These are phyloP conservation scores for Nigrograna mackinnonii DNA, from an alignment of 2,329 filamentous ascomycete genomes.

Conservation along the genomic window DNA sequence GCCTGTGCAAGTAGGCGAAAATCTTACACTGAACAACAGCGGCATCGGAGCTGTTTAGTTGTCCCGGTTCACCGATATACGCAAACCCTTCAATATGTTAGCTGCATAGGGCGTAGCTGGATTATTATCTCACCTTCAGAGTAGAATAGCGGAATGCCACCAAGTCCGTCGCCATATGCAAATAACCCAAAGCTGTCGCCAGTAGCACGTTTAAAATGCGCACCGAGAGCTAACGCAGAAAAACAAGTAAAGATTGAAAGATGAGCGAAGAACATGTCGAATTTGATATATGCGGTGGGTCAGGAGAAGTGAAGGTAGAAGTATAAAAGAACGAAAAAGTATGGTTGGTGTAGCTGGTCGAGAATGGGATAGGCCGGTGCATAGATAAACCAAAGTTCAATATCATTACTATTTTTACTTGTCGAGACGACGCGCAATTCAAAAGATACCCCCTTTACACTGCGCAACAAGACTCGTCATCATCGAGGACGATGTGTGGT, in stretches of 20 bases:
- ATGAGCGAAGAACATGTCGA: slow-evolving; percentile 3
- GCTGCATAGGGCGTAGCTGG: background rate
- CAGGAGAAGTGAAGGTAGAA: background rate
- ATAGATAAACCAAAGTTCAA: too few species aligned
- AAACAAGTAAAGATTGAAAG: slow-evolving; percentile 10
- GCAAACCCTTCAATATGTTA: slow-evolving; percentile 18
- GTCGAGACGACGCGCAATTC: too few species aligned
- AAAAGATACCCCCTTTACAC: too few species aligned
- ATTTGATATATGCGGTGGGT: too few species aligned
- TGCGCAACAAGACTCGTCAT: background rate
- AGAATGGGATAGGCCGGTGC: too few species aligned
- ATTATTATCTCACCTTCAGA: slow-evolving; percentile 14
- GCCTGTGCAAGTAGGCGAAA: too few species aligned
- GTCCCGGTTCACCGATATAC: slow-evolving; percentile 16
- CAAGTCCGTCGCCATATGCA: slow-evolving; percentile 17
- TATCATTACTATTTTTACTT: too few species aligned
- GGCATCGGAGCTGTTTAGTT: slow-evolving; percentile 19
- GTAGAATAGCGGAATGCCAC: slow-evolving; percentile 21
- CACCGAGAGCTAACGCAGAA: slow-evolving; percentile 15
- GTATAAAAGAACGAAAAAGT: too few species aligned
- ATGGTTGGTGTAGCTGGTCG: too few species aligned
- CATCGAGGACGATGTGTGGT: background rate
- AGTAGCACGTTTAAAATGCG: slow-evolving; percentile 11
- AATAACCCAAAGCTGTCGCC: slow-evolving; percentile 15
- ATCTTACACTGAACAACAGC: slow-evolving; percentile 7